Evolutionary conservation across 495 filamentous ascomycete genomes (phyloP), one percentile per base, ranked within the genome.

Genomic region (Podospora conica): DNA sequence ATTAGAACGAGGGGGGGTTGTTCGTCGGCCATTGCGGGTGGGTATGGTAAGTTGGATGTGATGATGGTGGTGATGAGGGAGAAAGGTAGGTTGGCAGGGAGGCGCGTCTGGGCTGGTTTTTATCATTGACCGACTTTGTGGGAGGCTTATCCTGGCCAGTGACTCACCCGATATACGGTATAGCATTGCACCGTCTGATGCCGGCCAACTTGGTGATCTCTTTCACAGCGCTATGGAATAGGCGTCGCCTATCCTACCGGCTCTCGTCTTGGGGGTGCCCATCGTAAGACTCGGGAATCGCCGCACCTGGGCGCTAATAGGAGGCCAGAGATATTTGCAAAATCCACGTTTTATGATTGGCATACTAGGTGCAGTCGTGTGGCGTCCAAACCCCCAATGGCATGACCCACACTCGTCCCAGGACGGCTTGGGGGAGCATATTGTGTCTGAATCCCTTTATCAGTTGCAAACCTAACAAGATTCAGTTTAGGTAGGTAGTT

Each of bases 1-100:
- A 76, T 69, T 2, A 76, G 71, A 40, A 76, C 68, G 58, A 48
- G 1, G 40, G 40, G 40, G 15, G 18, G 0, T 18, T 18, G 40
- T n/a, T 48, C 15, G 18, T n/a, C 1, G 15, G 40, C 40, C 40
- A 48, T 48, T 25, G 18, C 3, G 9, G 55, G 64, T 66, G 10
- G 68, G 65, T n/a, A 48, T 53, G 15, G 22, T 21, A 28, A 18
- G 29, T 3, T 12, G 21, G 5, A 0, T 48, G 10, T 20, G 58
- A 11, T 60, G 58, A 21, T 60, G 58, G 3, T 60, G 58, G 11
- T 60, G 24, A 28, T n/a, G 15, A 23, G 20, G 23, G 12, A 24
- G 23, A 11, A 23, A 1, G 48, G 25, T 6, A 18, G 31, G 0
- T 40, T 48, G 33, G n/a, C 33, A 18, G 33, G 4, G 33, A 12